Percentiles rank a stretch among this genome's conserved stretches.
phyloP scores from a whole-genome alignment of 1,139 yeast genomes.

The Debaryomyces sp. region DNA sequence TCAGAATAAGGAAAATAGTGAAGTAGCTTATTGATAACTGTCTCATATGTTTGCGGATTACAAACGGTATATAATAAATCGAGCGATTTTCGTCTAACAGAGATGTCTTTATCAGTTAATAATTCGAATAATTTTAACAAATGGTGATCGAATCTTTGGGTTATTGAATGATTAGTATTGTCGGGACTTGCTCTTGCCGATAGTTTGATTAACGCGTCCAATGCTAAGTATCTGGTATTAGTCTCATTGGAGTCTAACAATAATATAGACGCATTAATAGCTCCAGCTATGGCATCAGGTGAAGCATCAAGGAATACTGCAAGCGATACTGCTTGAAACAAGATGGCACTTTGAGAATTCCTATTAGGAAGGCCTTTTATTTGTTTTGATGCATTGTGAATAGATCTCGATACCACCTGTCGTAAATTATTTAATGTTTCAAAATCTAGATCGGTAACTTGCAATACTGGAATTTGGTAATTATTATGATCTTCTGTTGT shows the following conservation, averaged over 20 bases:
- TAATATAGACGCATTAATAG: conserved; percentile 64
- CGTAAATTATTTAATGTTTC: conserved; percentile 53
- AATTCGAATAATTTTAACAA: conserved; percentile 44
- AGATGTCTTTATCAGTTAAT: conserved; percentile 69
- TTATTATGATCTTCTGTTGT: conserved; percentile 20
- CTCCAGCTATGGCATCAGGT: conserved; percentile 62
- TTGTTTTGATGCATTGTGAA: conserved; percentile 49
- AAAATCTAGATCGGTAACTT: conserved; percentile 36
- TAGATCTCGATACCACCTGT: conserved; percentile 58
- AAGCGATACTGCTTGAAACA: conserved; percentile 79
- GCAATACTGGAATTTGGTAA: conserved; percentile 14
- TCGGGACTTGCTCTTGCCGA: conserved; percentile 38
- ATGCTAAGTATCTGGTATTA: conserved; percentile 76
- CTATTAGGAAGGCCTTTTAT: conserved; percentile 53
- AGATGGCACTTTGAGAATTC: conserved; percentile 75
- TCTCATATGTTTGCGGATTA: conserved; percentile 57
- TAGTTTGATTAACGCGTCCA: conserved; percentile 70
- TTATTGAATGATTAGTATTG: conserved; percentile 13
- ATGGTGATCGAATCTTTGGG: conserved; percentile 38
- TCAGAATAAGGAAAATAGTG: conserved; percentile 67
- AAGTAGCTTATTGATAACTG: conserved; percentile 64
- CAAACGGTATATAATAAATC: conserved; percentile 79
- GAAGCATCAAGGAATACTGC: conserved; percentile 81
- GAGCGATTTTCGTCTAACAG: conserved; percentile 75
- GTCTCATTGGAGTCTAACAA: conserved; percentile 68